phyloP scores from a whole-genome alignment of 768 basidiomycete species.

The Xerocomellus amylosporus region DNA sequence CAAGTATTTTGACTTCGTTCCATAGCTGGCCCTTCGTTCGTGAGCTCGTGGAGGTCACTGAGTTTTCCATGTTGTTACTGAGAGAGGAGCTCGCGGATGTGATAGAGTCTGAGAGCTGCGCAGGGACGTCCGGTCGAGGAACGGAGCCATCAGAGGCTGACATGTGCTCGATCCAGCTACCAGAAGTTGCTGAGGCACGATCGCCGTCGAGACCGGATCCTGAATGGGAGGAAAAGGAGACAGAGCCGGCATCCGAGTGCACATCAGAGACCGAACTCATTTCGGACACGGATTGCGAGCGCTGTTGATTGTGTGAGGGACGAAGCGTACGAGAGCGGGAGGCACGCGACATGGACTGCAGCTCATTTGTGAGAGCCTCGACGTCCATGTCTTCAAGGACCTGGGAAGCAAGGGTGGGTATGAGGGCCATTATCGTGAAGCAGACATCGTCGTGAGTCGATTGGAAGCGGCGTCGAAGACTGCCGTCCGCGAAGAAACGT shows the following conservation, averaged over 20 bases:
- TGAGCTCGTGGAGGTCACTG: slow-evolving; percentile 20
- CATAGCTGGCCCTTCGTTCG: slow-evolving; percentile 82
- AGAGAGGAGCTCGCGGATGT: slow-evolving; percentile 36
- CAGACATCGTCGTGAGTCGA: slow-evolving; percentile 76
- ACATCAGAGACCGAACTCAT: slow-evolving; percentile 39
- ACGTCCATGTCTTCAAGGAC: slow-evolving; percentile 76
- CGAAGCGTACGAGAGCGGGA: slow-evolving; percentile 19
- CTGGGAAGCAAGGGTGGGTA: slow-evolving; percentile 64
- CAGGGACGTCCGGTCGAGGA: slow-evolving; percentile 7
- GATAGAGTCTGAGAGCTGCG: slow-evolving; percentile 42
- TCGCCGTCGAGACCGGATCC: slow-evolving; percentile 38
- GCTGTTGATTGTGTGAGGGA: slow-evolving; percentile 11
- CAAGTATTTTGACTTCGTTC: slow-evolving; percentile 81
- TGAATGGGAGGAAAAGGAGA: slow-evolving; percentile 40
- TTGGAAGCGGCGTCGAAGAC: slow-evolving; percentile 68
- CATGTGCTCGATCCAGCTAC: slow-evolving; percentile 47
- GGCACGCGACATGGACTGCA: slow-evolving; percentile 45
- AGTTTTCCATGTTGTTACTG: slow-evolving; percentile 19
- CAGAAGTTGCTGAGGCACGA: slow-evolving; percentile 34
- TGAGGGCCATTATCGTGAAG: slow-evolving; percentile 68
- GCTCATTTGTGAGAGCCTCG: slow-evolving; percentile 59
- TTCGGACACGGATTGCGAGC: slow-evolving; percentile 37
- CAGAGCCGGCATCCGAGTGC: slow-evolving; percentile 44
- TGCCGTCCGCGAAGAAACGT: slow-evolving; percentile 26
- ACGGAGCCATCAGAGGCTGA: slow-evolving; percentile 15